phyloP scores from a whole-genome alignment of 768 basidiomycete species.

The Boletus rex-veris region DNA sequence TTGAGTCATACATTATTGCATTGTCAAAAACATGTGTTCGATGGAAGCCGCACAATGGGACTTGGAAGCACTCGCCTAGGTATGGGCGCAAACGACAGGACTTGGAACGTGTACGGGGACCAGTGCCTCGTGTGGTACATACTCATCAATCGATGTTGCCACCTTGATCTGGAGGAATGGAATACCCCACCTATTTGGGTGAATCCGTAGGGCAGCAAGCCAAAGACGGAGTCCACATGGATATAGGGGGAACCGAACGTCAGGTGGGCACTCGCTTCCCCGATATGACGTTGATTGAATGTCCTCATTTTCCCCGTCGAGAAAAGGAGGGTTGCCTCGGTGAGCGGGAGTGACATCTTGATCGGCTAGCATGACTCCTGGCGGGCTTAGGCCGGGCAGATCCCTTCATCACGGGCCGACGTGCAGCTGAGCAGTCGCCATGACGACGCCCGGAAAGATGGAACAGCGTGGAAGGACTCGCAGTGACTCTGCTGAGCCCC shows the following conservation, averaged over 20 bases:
- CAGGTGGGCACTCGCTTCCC: background rate
- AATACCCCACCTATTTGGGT: background rate
- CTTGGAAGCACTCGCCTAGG: too few species aligned
- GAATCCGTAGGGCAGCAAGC: background rate
- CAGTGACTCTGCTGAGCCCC: background rate
- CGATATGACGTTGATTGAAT: too few species aligned
- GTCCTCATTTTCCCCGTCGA: background rate
- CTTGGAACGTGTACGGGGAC: background rate
- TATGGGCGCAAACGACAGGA: background rate
- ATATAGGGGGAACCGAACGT: background rate
- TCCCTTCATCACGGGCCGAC: background rate
- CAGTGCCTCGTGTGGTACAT: conserved; percentile 1
- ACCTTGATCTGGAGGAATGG: conserved; percentile 6
- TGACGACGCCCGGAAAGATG: conserved; percentile 4
- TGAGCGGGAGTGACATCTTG: too few species aligned
- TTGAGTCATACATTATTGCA: background rate
- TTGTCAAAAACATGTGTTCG: background rate
- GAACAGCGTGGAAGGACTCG: background rate
- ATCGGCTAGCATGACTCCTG: too few species aligned
- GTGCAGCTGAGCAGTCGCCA: background rate
- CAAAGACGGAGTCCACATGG: too few species aligned
- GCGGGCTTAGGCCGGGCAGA: background rate
- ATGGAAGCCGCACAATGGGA: too few species aligned
- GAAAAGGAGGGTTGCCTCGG: conserved; percentile 22
- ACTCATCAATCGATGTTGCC: too few species aligned